Evolutionary conservation across 1,284 basidiomycete species (phyloP).

Genomic region (Flammula alnicola): DNA sequence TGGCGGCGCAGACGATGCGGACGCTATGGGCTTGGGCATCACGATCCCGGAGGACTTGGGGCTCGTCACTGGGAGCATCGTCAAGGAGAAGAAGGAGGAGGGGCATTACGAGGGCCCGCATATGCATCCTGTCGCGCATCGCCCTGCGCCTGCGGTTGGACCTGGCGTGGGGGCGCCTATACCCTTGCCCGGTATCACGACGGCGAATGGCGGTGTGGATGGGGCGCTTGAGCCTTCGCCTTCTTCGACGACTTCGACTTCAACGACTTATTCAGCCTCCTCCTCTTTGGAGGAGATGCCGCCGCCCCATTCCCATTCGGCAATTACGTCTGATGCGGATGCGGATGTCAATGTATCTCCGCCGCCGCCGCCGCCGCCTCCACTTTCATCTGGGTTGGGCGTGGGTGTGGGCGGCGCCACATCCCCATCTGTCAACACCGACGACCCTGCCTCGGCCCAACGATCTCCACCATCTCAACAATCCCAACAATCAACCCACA

Average conservation of each 20-base stretch:
- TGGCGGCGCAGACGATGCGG: background rate
- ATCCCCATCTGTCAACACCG: background rate
- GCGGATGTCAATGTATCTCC: background rate
- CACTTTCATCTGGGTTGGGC: too few species aligned
- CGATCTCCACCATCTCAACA: too few species aligned
- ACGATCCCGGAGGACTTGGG: constrained; percentile 4
- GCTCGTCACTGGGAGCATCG: constrained; percentile 2
- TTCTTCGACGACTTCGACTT: constrained; percentile 4
- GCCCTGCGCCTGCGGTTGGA: constrained; percentile 23
- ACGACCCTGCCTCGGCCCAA: too few species aligned
- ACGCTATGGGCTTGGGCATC: constrained; percentile 2
- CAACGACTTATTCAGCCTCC: constrained; percentile 13
- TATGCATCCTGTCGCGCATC: constrained; percentile 34
- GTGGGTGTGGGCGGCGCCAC: background rate
- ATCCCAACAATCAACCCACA: constrained; percentile 8
- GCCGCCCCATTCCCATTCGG: too few species aligned
- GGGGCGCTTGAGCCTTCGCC: background rate
- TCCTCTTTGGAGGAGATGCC: constrained; percentile 1
- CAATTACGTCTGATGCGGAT: background rate
- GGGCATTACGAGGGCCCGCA: constrained; percentile 26
- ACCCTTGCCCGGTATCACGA: background rate
- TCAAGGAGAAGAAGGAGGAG: constrained; percentile 16
- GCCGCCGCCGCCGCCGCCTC: too few species aligned
- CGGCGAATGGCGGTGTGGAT: background rate
- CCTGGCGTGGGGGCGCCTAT: background rate